These are phyloP conservation scores for Quercus mongolica DNA, from an alignment of 306 rosid genomes.

Conservation along the genomic window DNA sequence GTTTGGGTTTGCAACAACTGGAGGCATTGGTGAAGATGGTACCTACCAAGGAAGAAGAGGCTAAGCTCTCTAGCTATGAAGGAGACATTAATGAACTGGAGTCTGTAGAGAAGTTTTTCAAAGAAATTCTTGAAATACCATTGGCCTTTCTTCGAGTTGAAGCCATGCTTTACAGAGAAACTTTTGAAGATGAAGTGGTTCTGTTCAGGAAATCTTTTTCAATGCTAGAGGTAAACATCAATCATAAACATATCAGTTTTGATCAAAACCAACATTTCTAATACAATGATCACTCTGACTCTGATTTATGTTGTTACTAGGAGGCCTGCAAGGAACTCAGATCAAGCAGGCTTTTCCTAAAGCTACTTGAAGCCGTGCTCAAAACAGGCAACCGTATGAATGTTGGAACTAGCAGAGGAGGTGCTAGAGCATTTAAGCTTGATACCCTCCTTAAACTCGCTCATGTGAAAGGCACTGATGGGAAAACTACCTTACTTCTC, in stretches of 20 bases:
- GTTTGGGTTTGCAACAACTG: slow-evolving; percentile 68
- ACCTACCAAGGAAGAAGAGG: slow-evolving; percentile 86
- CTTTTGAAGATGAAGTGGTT: slow-evolving; percentile 88
- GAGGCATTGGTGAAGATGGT: slow-evolving; percentile 93
- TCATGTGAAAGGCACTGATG: slow-evolving; percentile 90
- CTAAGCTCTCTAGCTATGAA: slow-evolving; percentile 56
- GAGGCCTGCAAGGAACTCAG: slow-evolving; percentile 97
- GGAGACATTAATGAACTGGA: slow-evolving; percentile 84
- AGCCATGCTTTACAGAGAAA: slow-evolving; percentile 83
- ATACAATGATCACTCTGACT: not conserved
- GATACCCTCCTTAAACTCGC: slow-evolving; percentile 89
- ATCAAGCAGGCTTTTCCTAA: slow-evolving; percentile 91
- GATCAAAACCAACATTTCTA: not conserved
- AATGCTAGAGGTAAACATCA: slow-evolving; percentile 77
- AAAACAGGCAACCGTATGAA: slow-evolving; percentile 98
- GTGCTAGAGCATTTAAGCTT: slow-evolving; percentile 85
- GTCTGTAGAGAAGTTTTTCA: slow-evolving; percentile 77
- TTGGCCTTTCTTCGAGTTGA: slow-evolving; percentile 73
- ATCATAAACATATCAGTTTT: not conserved
- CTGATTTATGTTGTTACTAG: slow-evolving; percentile 26
- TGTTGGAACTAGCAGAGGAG: slow-evolving; percentile 93
- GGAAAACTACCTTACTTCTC: slow-evolving; percentile 83
- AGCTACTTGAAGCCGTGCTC: slow-evolving; percentile 82
- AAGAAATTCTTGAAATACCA: slow-evolving; percentile 60
- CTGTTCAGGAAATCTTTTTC: slow-evolving; percentile 83